Conservation (phyloP, 768 basidiomycete species). For the Galerina sulciceps region DNA sequence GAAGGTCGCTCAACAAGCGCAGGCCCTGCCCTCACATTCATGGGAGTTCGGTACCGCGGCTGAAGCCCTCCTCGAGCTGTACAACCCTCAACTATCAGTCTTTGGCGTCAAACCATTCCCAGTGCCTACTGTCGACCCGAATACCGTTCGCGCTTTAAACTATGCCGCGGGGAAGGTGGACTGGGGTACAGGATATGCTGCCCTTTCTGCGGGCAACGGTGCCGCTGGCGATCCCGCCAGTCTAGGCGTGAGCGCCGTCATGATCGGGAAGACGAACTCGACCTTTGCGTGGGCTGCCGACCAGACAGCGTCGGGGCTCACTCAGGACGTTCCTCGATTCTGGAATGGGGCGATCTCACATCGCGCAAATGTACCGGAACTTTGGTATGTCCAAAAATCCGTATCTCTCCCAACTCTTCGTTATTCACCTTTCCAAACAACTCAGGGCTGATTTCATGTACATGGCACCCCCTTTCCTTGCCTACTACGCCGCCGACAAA, state of each 20-base stretch:
- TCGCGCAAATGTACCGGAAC: slow-evolving; percentile 36
- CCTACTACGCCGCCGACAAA: slow-evolving; percentile 47
- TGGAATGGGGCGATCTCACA: slow-evolving; percentile 54
- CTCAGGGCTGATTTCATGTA: slow-evolving; percentile 53
- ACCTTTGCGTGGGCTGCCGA: slow-evolving; percentile 38
- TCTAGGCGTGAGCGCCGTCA: slow-evolving; percentile 47
- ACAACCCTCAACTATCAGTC: slow-evolving; percentile 45
- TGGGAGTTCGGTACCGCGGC: slow-evolving; percentile 52
- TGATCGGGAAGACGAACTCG: slow-evolving; percentile 43
- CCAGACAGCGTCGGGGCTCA: slow-evolving; percentile 36
- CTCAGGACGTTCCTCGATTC: slow-evolving; percentile 39
- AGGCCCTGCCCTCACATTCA: slow-evolving; percentile 43
- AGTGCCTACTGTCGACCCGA: slow-evolving; percentile 24
- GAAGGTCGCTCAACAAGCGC: slow-evolving; percentile 34
- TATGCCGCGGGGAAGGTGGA: slow-evolving; percentile 43
- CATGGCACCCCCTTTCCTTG: slow-evolving; percentile 56
- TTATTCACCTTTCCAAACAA: slow-evolving; percentile 21
- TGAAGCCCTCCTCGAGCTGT: slow-evolving; percentile 47
- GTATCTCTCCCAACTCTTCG: not conserved
- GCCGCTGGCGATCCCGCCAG: slow-evolving; percentile 51
- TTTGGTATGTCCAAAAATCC: slow-evolving; percentile 40
- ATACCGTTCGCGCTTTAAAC: slow-evolving; percentile 31
- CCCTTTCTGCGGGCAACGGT: slow-evolving; percentile 39
- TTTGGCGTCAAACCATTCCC: slow-evolving; percentile 43
- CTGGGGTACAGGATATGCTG: slow-evolving; percentile 38